A percentile compares a stretch with the other conserved stretches of the same genome.
Conservation (phyloP, 768 basidiomycete genomes). For the Zangia roseola region DNA sequence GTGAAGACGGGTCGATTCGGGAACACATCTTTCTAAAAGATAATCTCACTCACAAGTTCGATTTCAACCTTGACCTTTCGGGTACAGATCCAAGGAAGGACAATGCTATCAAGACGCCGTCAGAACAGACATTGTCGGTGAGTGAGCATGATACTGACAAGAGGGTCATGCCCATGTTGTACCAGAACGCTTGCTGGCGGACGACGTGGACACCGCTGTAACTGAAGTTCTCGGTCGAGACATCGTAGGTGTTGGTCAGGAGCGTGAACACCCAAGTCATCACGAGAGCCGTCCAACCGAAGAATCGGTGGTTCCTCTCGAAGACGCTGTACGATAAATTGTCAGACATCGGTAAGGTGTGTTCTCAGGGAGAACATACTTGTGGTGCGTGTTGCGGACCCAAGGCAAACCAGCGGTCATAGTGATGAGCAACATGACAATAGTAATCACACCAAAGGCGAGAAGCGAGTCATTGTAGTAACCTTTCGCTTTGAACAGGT, state of each 20-base stretch:
- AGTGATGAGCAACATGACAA: constrained; percentile 54
- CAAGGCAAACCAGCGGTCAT: constrained; percentile 71
- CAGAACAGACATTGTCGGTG: background rate
- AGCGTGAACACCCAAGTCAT: constrained; percentile 67
- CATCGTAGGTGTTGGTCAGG: constrained; percentile 61
- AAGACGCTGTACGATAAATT: constrained; percentile 51
- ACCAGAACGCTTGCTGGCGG: constrained; percentile 78
- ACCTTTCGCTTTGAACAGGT: constrained; percentile 49
- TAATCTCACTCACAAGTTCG: constrained; percentile 54
- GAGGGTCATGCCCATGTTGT: constrained; percentile 66
- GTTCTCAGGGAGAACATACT: constrained; percentile 42
- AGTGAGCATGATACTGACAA: constrained; percentile 46
- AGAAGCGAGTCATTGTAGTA: constrained; percentile 56
- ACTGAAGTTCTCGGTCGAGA: constrained; percentile 55
- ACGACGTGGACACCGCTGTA: constrained; percentile 52
- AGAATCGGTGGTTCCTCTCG: constrained; percentile 76
- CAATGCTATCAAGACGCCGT: constrained; percentile 44
- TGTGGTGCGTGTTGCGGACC: constrained; percentile 79
- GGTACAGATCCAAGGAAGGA: constrained; percentile 74
- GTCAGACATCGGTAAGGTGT: background rate
- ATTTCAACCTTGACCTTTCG: constrained; percentile 72
- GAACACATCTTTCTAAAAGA: background rate
- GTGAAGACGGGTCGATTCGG: constrained; percentile 6
- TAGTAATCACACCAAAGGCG: constrained; percentile 59
- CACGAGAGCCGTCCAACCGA: constrained; percentile 67